Evolutionary conservation across 257 asterid genomes (phyloP).

Genomic region (Rauvolfia tetraphylla): DNA sequence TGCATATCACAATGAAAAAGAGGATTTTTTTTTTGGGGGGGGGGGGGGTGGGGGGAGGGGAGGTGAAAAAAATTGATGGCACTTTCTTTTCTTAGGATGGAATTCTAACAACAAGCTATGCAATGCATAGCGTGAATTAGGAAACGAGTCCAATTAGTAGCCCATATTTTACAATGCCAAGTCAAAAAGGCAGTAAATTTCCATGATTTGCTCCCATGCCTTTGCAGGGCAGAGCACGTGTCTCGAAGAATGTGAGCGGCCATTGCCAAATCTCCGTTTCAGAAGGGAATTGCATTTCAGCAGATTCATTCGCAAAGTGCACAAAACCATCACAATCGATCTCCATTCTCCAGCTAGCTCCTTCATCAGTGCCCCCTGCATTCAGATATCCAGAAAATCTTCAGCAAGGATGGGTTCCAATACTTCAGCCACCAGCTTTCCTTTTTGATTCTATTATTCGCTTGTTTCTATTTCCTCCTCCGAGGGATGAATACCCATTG

Average conservation of each 20-base stretch:
- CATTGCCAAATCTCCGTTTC: neutral
- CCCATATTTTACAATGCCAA: neutral
- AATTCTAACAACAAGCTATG: too few relatives aligned
- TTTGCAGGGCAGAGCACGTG: constrained; percentile 13
- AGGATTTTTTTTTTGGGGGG: too few relatives aligned
- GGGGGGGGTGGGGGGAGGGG: too few relatives aligned
- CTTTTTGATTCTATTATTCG: neutral
- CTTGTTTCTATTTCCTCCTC: too few relatives aligned
- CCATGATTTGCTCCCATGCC: constrained; percentile 16
- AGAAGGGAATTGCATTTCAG: neutral
- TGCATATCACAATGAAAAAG: too few relatives aligned
- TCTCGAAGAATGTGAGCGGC: constrained; percentile 10
- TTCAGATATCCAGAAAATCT: neutral
- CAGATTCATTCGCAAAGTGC: neutral
- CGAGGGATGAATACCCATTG: too few relatives aligned
- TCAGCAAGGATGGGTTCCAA: neutral
- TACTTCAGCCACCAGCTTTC: neutral
- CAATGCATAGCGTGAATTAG: too few relatives aligned
- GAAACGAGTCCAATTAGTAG: too few relatives aligned
- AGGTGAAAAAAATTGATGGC: too few relatives aligned
- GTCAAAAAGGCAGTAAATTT: neutral
- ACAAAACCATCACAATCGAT: neutral
- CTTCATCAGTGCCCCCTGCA: neutral
- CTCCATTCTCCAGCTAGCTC: neutral
- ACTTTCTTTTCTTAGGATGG: too few relatives aligned